Evolutionary conservation across 2,329 filamentous ascomycete species (phyloP).

Genomic region (Colletotrichum sp.): DNA sequence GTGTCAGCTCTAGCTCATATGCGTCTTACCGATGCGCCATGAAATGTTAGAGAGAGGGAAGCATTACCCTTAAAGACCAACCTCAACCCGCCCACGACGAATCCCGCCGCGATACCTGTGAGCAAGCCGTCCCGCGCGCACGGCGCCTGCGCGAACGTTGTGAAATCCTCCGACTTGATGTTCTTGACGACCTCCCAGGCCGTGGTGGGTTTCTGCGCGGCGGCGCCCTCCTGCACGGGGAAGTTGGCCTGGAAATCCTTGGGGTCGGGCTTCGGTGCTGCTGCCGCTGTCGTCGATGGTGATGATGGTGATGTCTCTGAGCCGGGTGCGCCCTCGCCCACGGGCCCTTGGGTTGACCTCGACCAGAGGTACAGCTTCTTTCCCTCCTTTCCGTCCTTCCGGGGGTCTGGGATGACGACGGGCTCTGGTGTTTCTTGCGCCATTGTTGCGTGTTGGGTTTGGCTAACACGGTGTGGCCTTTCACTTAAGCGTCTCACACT

Average conservation of each 20-base stretch:
- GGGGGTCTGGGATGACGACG: background rate
- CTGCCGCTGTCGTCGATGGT: background rate
- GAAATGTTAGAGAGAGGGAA: rapidly evolving
- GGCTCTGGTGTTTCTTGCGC: conserved; percentile 7
- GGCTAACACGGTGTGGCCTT: background rate
- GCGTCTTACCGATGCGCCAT: background rate
- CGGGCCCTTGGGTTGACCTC: background rate
- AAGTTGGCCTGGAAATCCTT: conserved; percentile 24
- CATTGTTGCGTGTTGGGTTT: background rate
- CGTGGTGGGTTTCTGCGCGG: conserved; percentile 34
- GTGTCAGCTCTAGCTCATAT: background rate
- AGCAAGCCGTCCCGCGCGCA: conserved; percentile 85
- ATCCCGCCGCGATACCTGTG: conserved; percentile 81
- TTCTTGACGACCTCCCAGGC: conserved; percentile 67
- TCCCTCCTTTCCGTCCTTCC: background rate
- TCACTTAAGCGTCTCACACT: background rate
- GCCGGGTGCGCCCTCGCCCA: conserved; percentile 22
- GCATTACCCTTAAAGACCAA: conserved; percentile 76
- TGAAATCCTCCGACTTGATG: conserved; percentile 72
- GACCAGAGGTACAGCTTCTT: conserved; percentile 11
- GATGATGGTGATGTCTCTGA: background rate
- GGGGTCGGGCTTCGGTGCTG: conserved; percentile 6
- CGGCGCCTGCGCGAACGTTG: conserved; percentile 76
- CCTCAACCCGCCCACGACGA: conserved; percentile 75
- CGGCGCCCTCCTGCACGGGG: conserved; percentile 13